Evolutionary conservation across 805 yeast species (phyloP).

Genomic region (Pichia paraexigua): DNA sequence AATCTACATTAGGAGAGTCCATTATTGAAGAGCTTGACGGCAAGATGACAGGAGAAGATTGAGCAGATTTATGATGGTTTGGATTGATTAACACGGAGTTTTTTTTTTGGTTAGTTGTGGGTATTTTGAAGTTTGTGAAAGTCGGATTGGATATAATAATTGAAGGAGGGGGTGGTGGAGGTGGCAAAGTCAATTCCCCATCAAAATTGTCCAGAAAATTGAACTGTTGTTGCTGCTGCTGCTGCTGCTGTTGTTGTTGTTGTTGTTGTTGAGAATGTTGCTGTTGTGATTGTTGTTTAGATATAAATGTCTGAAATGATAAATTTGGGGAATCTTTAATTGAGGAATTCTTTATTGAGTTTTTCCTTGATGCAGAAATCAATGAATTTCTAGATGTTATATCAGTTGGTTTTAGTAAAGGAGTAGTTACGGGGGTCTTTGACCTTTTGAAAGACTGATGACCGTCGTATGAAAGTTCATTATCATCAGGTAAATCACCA

Average conservation of each 20-base stretch:
- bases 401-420: slow-evolving; percentile 23
- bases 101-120: slow-evolving; percentile 9
- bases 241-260: neutral
- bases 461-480: neutral
- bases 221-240: neutral
- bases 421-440: slow-evolving; percentile 34
- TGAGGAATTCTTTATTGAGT: neutral
- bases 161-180: slow-evolving; percentile 17
- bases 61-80: slow-evolving; percentile 23
- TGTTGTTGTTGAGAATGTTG: too few species aligned
- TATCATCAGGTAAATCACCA: neutral
- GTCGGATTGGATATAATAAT: slow-evolving; percentile 4
- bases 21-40: slow-evolving; percentile 22
- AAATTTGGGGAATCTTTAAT: neutral
- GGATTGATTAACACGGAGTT: slow-evolving; percentile 28
- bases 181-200: slow-evolving; percentile 21
- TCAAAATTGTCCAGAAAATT: slow-evolving; percentile 11
- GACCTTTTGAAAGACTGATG: slow-evolving; percentile 23
- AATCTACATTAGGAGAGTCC: neutral
- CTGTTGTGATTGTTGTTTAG: slow-evolving; percentile 1
- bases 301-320: slow-evolving; percentile 4
- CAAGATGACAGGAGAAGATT: slow-evolving; percentile 31
- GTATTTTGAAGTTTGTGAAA: slow-evolving; percentile 1
- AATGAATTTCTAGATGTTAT: neutral
- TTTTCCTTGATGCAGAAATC: neutral